Base-by-base conservation (phyloP, 2,329 filamentous ascomycete species). In the Plectosphaerella sp. region DNA sequence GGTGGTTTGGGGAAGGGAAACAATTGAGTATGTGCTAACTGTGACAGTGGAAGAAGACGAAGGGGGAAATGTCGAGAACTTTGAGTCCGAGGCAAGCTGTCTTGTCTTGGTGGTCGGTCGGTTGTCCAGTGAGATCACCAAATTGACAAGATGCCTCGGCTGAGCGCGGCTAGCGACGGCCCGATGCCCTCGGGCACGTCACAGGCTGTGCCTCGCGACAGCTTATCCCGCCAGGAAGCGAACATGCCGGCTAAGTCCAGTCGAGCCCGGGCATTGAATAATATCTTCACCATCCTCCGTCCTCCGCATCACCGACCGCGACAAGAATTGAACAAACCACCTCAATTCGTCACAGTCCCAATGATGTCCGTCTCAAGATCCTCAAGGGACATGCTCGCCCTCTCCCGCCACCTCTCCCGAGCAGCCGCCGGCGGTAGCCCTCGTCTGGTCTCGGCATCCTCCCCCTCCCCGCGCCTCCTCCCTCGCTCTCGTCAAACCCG, bases 281-380 rank as follows among this genome's bases (percentile, higher is more conserved):
- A 22, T 22, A 22, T 22, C 22, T 22, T 22, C 5, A 22, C 22
- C 22, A 22, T 22, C 22, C 22, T 22, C 22, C 22, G 22, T 28
- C 28, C 2, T 33, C 28, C 8, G 8, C 28, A 33, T 28, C 28
- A 12, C 28, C 4, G 28, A 33, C 2, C 4, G 28, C 4, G 28
- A 33, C 4, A 33, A 5, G 4, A 33, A 33, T 33, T 33, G 8
- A 33, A 33, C 28, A 33, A n/a, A n/a, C n/a, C n/a, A 28, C 25
- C 25, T 28, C 25, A 28, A 33, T 9, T 12, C 28, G 4, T 33
- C 28, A 33, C 28, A 28, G 9, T 41, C 10, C n/a, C 48, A 42
- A 66, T 50, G 57, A 83, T 82, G 79, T 72, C 75, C 42, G 62
- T 77, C 54, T 67, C 73, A 52, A 67, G 74, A 58, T 72, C 72